Evolutionary conservation across 148 eudicot genomes (phyloP).

Genomic region (Silene latifolia): DNA sequence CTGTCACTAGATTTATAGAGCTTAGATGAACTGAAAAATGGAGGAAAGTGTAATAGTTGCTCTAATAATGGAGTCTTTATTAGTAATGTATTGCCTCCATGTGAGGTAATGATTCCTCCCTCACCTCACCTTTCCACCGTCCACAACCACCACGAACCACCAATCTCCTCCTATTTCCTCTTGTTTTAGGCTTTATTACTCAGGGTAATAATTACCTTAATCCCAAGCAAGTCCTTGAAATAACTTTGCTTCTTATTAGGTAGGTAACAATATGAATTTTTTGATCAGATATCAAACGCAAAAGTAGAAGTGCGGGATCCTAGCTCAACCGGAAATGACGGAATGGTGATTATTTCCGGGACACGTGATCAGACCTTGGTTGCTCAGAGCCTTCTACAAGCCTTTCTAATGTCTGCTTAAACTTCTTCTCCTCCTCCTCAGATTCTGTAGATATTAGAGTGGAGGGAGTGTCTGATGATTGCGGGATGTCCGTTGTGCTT

Average conservation of each 20-base stretch:
- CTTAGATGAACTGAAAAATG: too few relatives aligned
- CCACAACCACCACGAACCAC: too few relatives aligned
- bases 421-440: background rate
- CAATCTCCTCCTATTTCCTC: too few relatives aligned
- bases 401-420: conserved; percentile 33
- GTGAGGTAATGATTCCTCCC: background rate
- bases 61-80: too few relatives aligned
- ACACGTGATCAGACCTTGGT: conserved; percentile 39
- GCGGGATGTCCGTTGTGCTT: background rate
- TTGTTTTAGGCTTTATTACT: too few relatives aligned
- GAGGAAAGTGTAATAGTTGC: too few relatives aligned
- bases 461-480: background rate
- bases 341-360: conserved; percentile 53
- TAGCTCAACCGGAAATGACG: conserved; percentile 29
- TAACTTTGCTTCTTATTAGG: background rate
- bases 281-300: conserved; percentile 52
- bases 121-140: too few relatives aligned
- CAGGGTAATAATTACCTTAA: too few relatives aligned
- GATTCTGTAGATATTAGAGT: background rate
- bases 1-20: too few relatives aligned
- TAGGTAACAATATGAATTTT: background rate
- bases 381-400: conserved; percentile 49
- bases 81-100: too few relatives aligned
- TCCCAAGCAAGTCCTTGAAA: background rate
- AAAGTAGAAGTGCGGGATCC: conserved; percentile 35